A percentile compares a stretch with the other conserved stretches of the same genome.
These are phyloP conservation scores for Mycena kentingensis DNA, from an alignment of 768 basidiomycete species.

Conservation along the genomic window DNA sequence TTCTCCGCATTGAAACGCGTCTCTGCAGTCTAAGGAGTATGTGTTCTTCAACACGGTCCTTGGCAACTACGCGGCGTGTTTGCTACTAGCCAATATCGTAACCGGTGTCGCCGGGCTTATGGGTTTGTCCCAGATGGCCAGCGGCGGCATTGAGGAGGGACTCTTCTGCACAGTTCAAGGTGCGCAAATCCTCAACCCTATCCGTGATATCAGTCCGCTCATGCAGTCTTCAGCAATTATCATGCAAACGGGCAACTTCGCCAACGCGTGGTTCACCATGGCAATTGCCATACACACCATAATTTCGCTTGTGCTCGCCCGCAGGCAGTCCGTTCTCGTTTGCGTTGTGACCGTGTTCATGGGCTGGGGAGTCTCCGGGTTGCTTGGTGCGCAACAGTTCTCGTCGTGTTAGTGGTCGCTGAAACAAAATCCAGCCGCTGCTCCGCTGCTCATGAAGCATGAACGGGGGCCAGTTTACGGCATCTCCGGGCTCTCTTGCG, in stretches of 20 bases:
- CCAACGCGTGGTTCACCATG: constrained; percentile 64
- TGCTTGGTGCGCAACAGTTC: constrained; percentile 45
- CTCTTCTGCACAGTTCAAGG: constrained; percentile 63
- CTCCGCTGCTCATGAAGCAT: constrained; percentile 36
- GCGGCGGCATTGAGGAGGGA: constrained; percentile 53
- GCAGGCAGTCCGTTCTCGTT: constrained; percentile 52
- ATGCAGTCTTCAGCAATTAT: constrained; percentile 51
- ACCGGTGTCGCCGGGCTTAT: constrained; percentile 56
- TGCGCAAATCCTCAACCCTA: constrained; percentile 26
- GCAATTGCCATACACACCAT: constrained; percentile 70
- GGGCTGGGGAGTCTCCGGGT: constrained; percentile 57
- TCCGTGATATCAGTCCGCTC: constrained; percentile 1
- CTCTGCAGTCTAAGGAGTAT: constrained; percentile 43
- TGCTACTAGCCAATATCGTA: constrained; percentile 61
- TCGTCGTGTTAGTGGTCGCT: not conserved
- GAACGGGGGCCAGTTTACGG: constrained; percentile 50
- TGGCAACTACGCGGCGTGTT: constrained; percentile 65
- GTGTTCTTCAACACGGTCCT: constrained; percentile 73
- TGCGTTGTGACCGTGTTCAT: constrained; percentile 42
- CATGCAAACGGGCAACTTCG: constrained; percentile 63
- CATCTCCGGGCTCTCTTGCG: constrained; percentile 52
- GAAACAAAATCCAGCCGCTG: constrained; percentile 30
- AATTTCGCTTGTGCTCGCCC: constrained; percentile 60
- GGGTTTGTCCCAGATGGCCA: constrained; percentile 49
- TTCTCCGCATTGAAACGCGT: too few species aligned